phyloP scores from a whole-genome alignment of 495 filamentous ascomycete genomes.

The Geoglossum glabrum region DNA sequence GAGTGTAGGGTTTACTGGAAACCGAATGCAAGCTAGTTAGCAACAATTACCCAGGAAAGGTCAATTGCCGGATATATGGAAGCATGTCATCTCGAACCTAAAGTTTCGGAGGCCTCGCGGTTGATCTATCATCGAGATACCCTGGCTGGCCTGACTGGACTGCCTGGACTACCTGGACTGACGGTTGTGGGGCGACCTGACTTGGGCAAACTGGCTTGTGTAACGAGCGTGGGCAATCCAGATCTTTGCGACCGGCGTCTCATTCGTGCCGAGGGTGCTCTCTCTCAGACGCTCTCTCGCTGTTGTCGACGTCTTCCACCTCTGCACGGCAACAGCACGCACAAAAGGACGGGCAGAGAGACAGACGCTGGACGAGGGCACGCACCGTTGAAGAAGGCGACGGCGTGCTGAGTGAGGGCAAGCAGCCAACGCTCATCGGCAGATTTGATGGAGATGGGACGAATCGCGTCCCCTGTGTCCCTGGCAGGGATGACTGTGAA shows the following conservation, averaged over 20 bases:
- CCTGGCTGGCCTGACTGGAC: not conserved
- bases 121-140: not conserved
- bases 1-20: slow-evolving; percentile 1
- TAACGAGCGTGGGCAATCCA: not conserved
- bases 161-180: no score
- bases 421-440: not conserved
- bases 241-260: not conserved
- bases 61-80: not conserved
- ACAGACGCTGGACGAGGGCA: not conserved
- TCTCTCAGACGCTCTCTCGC: not conserved
- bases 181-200: no score
- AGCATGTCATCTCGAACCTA: not conserved
- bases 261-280: not conserved
- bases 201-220: not conserved
- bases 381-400: not conserved
- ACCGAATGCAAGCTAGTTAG: not conserved
- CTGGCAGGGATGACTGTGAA: not conserved
- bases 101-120: not conserved
- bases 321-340: not conserved
- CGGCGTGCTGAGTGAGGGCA: not conserved
- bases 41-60: not conserved
- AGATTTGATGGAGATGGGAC: not conserved
- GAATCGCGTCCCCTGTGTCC: not conserved
- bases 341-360: not conserved
- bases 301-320: not conserved